Percentiles rank a stretch among this genome's conserved stretches.
Conservation (phyloP, 2,329 filamentous ascomycete species). For the Neonectria coccinea region DNA sequence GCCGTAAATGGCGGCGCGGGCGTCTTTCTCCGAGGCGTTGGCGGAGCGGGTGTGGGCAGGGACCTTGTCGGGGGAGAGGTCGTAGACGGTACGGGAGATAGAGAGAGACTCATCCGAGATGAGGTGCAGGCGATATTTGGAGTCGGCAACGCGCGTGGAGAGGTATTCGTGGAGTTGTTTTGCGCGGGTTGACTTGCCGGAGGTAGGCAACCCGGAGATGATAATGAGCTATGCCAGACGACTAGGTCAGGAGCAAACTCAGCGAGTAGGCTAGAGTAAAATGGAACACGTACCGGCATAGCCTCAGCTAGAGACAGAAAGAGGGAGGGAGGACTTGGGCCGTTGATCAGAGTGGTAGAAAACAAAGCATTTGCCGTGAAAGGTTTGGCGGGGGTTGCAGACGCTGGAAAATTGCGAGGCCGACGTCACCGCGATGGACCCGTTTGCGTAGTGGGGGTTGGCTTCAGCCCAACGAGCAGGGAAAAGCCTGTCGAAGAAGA, state of each 20-base stretch:
- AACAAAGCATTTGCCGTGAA: constrained; percentile 11
- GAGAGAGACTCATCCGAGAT: constrained; percentile 79
- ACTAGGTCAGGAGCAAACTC: constrained; percentile 16
- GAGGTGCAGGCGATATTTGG: constrained; percentile 75
- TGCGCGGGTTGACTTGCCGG: constrained; percentile 75
- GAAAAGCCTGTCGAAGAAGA: background rate
- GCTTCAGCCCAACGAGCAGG: background rate
- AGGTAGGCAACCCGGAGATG: constrained; percentile 74
- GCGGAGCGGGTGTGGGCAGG: constrained; percentile 74
- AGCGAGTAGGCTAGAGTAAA: background rate
- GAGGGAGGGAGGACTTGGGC: background rate
- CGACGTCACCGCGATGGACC: constrained; percentile 14
- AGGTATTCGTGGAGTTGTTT: constrained; percentile 75
- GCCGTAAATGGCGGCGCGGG: constrained; percentile 79
- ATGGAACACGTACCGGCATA: constrained; percentile 42
- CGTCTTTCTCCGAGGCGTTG: constrained; percentile 83
- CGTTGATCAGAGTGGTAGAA: background rate
- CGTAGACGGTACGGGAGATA: constrained; percentile 78
- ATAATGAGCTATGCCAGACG: constrained; percentile 68
- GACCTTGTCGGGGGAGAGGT: constrained; percentile 65
- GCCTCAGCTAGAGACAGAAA: constrained; percentile 14
- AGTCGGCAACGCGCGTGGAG: constrained; percentile 63
- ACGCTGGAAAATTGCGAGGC: constrained; percentile 19
- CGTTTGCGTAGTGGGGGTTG: constrained; percentile 14
- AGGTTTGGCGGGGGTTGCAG: constrained; percentile 25